Evolutionary conservation across 768 basidiomycete genomes (phyloP).

Genomic region (Tephrocybe sp.): DNA sequence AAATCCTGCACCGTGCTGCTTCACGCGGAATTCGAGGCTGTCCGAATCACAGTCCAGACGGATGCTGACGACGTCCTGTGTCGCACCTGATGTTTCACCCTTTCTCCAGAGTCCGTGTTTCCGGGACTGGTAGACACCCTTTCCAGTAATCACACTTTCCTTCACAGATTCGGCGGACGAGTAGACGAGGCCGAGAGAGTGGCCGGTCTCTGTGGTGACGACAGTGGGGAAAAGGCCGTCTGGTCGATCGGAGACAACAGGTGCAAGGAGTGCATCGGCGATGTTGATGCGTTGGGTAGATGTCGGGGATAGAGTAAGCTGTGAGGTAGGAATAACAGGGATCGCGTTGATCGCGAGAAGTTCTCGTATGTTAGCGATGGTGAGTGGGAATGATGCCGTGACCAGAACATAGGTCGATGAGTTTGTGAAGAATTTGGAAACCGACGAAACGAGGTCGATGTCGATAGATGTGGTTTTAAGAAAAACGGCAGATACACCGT

Average conservation of each 20-base stretch:
- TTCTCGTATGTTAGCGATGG: conserved; percentile 59
- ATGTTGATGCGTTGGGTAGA: conserved; percentile 64
- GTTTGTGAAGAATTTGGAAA: conserved; percentile 71
- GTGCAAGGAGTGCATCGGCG: conserved; percentile 83
- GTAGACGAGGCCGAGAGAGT: conserved; percentile 90
- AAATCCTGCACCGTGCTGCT: conserved; percentile 90
- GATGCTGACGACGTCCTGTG: conserved; percentile 83
- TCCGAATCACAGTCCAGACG: conserved; percentile 91
- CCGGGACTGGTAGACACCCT: conserved; percentile 94
- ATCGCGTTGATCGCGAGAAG: conserved; percentile 59
- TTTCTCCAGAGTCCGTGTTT: conserved; percentile 97
- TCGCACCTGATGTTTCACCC: conserved; percentile 94
- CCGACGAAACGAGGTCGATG: conserved; percentile 72
- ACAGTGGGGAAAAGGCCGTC: conserved; percentile 95
- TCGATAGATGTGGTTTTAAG: conserved; percentile 75
- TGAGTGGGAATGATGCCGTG: conserved; percentile 47
- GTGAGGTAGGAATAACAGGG: conserved; percentile 69
- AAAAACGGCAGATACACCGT: conserved; percentile 75
- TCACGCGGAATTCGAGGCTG: conserved; percentile 85
- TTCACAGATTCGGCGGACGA: conserved; percentile 85
- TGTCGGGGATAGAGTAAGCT: conserved; percentile 61
- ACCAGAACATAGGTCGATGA: conserved; percentile 65
- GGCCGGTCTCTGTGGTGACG: conserved; percentile 77
- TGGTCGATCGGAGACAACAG: conserved; percentile 78
- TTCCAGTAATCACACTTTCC: conserved; percentile 85